A percentile compares a stretch with the other conserved stretches of the same genome.
Conservation (phyloP, 2,329 filamentous ascomycete species). For the Calonectria crousiana region DNA sequence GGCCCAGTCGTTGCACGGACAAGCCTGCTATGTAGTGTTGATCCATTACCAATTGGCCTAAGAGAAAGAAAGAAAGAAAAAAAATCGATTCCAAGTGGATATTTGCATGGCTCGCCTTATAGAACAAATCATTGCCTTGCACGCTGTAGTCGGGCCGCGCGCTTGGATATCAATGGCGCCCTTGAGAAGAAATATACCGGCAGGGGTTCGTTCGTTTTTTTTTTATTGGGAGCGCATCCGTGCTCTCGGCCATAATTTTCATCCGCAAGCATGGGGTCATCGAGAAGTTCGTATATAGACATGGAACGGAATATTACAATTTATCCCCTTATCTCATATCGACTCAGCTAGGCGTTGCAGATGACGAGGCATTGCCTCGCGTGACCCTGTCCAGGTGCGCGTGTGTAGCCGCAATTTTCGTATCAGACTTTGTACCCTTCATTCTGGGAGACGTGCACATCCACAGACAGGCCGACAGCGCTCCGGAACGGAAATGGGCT, state of each 20-base stretch:
- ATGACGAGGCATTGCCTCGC: not conserved
- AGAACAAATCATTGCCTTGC: not conserved
- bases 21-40: not conserved
- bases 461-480: not conserved
- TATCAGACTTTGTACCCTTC: not conserved
- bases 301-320: not conserved
- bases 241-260: slow-evolving; percentile 6
- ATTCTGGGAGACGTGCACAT: not conserved
- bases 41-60: not conserved
- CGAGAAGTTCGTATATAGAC: not conserved
- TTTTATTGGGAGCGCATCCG: slow-evolving; percentile 4
- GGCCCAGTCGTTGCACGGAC: not conserved
- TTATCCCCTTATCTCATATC: not conserved
- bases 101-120: not conserved
- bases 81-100: not conserved
- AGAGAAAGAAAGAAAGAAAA: not conserved
- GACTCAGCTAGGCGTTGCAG: not conserved
- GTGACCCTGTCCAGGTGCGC: not conserved
- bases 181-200: not conserved
- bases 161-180: slow-evolving; percentile 20
- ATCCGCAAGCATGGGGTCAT: not conserved
- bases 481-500: not conserved
- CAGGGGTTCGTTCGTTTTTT: slow-evolving; percentile 5
- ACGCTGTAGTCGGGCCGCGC: slow-evolving; percentile 10
- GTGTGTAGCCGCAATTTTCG: slow-evolving; percentile 2